phyloP scores from a whole-genome alignment of 805 yeast species.

The Pichia deserticola region DNA sequence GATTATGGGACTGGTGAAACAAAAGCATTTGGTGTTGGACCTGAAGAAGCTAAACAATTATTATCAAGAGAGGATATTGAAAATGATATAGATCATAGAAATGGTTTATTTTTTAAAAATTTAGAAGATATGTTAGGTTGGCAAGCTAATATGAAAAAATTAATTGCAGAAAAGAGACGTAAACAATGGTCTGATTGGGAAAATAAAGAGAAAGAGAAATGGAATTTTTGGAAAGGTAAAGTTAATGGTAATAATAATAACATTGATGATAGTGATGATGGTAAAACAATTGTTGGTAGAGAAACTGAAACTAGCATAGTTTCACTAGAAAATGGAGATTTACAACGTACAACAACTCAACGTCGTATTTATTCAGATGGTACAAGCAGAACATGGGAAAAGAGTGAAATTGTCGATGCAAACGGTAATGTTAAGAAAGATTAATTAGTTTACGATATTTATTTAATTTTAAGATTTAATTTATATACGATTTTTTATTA shows the following conservation, averaged over 20 bases:
- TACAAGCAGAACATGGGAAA: conserved; percentile 4
- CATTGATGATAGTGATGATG: conserved; percentile 9
- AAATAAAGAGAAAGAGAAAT: conserved; percentile 19
- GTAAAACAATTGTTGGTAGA: conserved; percentile 28
- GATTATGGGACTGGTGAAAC: conserved; percentile 3
- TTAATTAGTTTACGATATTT: not conserved
- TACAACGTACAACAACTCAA: conserved; percentile 27
- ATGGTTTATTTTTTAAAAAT: conserved; percentile 57
- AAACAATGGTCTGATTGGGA: conserved; percentile 19
- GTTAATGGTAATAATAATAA: not conserved
- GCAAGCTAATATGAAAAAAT: conserved; percentile 47
- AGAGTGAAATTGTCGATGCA: conserved; percentile 7
- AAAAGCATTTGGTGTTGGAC: conserved; percentile 2
- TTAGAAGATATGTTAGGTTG: conserved; percentile 62
- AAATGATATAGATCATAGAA: conserved; percentile 31
- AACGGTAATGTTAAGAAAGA: conserved; percentile 8
- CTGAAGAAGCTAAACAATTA: conserved; percentile 8
- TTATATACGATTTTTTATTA: too few species aligned
- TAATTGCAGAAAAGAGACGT: conserved; percentile 33
- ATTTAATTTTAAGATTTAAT: too few species aligned
- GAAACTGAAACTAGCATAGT: conserved; percentile 30
- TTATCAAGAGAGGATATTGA: conserved; percentile 57
- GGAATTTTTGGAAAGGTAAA: conserved; percentile 14
- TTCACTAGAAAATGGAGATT: conserved; percentile 36
- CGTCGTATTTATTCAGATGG: conserved; percentile 8